Evolutionary conservation across 257 asterid genomes (phyloP).

Genomic region (Solanum stenotomum): DNA sequence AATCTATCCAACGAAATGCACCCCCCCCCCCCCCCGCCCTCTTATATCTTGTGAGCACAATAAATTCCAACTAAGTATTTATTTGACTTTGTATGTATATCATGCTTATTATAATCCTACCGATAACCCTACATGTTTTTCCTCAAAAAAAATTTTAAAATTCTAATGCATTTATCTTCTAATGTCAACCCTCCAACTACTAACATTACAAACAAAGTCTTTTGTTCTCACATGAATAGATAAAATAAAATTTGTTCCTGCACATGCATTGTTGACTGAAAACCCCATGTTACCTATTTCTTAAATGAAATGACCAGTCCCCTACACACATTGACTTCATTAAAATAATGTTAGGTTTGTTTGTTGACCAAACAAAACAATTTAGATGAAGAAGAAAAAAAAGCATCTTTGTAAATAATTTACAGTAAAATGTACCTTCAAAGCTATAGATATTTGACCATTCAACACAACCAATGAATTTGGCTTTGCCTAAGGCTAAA

Average conservation of each 20-base stretch:
- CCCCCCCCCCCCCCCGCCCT: neutral
- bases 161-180: neutral
- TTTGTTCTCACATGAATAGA: conserved; percentile 15
- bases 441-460: neutral
- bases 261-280: conserved; percentile 68
- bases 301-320: conserved; percentile 36
- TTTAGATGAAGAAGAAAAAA: neutral
- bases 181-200: neutral
- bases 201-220: neutral
- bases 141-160: neutral
- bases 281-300: conserved; percentile 44
- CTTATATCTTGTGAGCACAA: neutral
- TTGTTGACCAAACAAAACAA: conserved; percentile 36
- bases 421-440: neutral
- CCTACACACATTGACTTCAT: conserved; percentile 32
- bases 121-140: neutral
- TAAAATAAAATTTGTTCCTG: conserved; percentile 17
- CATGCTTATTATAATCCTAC: neutral
- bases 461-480: neutral
- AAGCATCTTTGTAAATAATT: conserved; percentile 1
- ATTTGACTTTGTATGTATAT: neutral
- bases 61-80: neutral
- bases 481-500: neutral
- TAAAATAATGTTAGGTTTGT: conserved; percentile 22
- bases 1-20: neutral